Evolutionary conservation across 495 filamentous ascomycete species (phyloP).

Genomic region (Cryomyces minteri): DNA sequence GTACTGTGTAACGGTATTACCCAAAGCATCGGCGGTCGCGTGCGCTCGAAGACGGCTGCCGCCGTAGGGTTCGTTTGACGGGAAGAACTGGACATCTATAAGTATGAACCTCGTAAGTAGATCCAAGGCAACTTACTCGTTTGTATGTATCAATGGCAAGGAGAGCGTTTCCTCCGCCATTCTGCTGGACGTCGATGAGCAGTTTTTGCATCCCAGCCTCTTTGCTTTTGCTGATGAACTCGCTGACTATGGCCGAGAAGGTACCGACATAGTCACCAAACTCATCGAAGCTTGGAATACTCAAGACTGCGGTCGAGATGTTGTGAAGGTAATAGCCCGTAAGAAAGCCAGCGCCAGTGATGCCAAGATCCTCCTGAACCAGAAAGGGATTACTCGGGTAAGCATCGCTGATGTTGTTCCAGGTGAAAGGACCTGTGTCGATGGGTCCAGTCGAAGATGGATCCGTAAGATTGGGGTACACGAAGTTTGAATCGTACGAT

Average conservation of each 20-base stretch:
- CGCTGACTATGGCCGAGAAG: slow-evolving; percentile 20
- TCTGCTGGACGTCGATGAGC: slow-evolving; percentile 35
- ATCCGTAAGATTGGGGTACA: neutral
- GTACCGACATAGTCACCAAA: slow-evolving; percentile 14
- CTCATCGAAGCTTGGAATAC: slow-evolving; percentile 29
- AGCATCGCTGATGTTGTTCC: neutral
- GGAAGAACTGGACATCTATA: slow-evolving; percentile 24
- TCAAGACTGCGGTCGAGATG: slow-evolving; percentile 26
- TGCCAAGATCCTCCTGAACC: neutral
- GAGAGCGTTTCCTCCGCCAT: slow-evolving; percentile 29
- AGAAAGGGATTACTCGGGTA: neutral
- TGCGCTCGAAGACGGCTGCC: slow-evolving; percentile 28
- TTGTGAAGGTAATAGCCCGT: slow-evolving; percentile 23
- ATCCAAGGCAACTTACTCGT: slow-evolving; percentile 4
- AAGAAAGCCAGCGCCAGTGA: slow-evolving; percentile 7
- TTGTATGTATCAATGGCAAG: slow-evolving; percentile 30
- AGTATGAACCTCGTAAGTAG: neutral
- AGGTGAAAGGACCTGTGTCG: neutral
- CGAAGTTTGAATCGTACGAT: neutral
- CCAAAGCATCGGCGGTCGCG: slow-evolving; percentile 22
- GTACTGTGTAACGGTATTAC: slow-evolving; percentile 22
- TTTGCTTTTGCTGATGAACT: slow-evolving; percentile 24
- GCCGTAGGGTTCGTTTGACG: slow-evolving; percentile 23
- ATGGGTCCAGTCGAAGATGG: neutral
- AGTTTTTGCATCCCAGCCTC: slow-evolving; percentile 22